Evolutionary conservation across 2,329 filamentous ascomycete genomes (phyloP), one percentile per base, ranked within the genome.

Genomic region (Tolypocladium endophyticum): DNA sequence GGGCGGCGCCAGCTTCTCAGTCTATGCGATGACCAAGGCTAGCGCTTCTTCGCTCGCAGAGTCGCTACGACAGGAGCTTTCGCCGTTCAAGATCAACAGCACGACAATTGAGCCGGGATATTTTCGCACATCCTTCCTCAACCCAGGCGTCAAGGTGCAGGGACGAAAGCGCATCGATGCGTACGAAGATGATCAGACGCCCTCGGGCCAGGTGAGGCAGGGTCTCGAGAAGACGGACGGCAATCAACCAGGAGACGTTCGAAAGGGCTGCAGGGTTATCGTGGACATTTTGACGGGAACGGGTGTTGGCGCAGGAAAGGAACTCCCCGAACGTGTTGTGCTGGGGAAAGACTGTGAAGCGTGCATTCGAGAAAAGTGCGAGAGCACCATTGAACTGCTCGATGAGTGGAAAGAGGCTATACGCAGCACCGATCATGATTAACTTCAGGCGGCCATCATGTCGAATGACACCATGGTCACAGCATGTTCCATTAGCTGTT

Each of bases 251-350:
- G 84, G 84, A 0, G 82, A 87, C 65, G 75, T 82, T 3, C 70
- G 69, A 23, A 85, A 85, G 72, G 84, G 79, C 0, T 71, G 73
- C 9, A 74, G 71, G 59, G 75, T 81, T 1, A 72, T 84, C 35
- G 75, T 86, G 6, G 83, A 87, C 63, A 72, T 83, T 18, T 63
- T 87, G 63, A 84, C 79, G 9, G 72, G 72, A 52, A 76, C 72
- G 2, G 83, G 82, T 0, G 71, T 72, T 30, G 80, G 74, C 0
- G 58, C 66, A 61, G 82, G 80, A 0, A 79, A 69, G 63, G 74
- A 78, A 25, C 71, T 87, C 1, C 84, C 83, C 0, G 64, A 79
- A 18, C 72, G 84, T 35, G 64, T 87, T 56, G 71, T 77, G n/a
- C 68, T 87, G 47, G 85, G 85, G 0, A 74, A 70, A 9, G 84